Base-by-base conservation (phyloP, 768 basidiomycete genomes). In the Amanita exitialis region DNA sequence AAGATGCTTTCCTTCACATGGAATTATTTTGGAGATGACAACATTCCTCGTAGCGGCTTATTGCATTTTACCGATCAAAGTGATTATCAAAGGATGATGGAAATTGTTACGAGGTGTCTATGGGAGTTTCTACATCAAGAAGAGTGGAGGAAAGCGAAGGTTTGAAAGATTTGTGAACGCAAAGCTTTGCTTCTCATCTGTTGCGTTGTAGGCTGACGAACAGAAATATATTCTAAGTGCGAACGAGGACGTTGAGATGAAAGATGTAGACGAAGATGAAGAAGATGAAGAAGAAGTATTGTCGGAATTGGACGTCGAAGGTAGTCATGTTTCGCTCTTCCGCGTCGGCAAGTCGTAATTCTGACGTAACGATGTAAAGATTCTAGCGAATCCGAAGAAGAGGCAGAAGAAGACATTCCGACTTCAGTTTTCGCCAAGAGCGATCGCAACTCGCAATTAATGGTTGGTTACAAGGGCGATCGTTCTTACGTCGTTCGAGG, bases 401-500 rank as follows among this genome's bases (percentile, higher is more conserved):
- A 66, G 13, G 68, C 66, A 30, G 71, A 70, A 16, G 69, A 71
- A 34, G 74, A 79, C 3, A 76, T 78, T 47, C 75, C 76, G 20
- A 65, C 64, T 44, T 63, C 61, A 38, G 64, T 69, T 10, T 67
- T 72, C 41, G 56, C 68, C 13, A 71, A 74, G 36, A 83, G 83
- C 23, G 83, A 83, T 27, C 76, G 76, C 54, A 98, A 98, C 65
- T 87, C 89, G 4, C 88, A 91, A 55, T 76, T 98, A 34, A 90
- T 89, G 3, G 83, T 98, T 36, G 95, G 95, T 9, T 94, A 96
- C 75, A 92, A 90, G 68, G 90, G 92, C 53, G 93, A 96, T 59
- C 77, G 94, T 25, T 91, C 93, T 9, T 96, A 90, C 60, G 93
- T 97, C 52, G 84, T 91, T 32, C 83, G 93, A 41, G 94, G 93